Evolutionary conservation across 805 yeast genomes (phyloP).

Genomic region (Pichia pseudocactophila): DNA sequence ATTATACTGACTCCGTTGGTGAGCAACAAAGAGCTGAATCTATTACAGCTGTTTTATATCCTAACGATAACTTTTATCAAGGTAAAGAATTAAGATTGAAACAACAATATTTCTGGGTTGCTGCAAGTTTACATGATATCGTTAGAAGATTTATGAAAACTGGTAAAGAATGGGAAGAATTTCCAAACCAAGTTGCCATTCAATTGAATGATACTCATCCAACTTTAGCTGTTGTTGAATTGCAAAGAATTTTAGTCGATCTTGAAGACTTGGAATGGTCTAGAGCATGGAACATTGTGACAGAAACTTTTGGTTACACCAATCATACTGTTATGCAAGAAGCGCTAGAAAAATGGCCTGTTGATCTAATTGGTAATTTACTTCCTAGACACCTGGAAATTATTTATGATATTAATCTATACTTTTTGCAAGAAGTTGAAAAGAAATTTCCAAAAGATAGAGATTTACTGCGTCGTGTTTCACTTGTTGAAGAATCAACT

Average conservation of each 20-base stretch:
- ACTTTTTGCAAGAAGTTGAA: constrained; percentile 70
- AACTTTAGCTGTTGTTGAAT: constrained; percentile 81
- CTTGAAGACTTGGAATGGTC: constrained; percentile 76
- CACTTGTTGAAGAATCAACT: constrained; percentile 73
- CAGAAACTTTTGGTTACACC: constrained; percentile 78
- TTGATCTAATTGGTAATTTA: constrained; percentile 64
- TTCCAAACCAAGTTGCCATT: constrained; percentile 80
- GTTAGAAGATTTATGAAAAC: constrained; percentile 81
- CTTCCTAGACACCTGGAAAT: constrained; percentile 90
- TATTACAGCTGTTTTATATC: constrained; percentile 86
- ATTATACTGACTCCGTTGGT: constrained; percentile 73
- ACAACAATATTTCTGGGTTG: constrained; percentile 96
- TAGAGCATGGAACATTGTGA: constrained; percentile 78
- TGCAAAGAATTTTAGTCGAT: constrained; percentile 80
- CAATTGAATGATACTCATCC: constrained; percentile 96
- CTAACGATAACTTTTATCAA: constrained; percentile 84
- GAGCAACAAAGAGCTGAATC: constrained; percentile 87
- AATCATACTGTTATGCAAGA: constrained; percentile 93
- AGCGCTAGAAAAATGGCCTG: constrained; percentile 95
- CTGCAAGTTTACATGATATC: constrained; percentile 87
- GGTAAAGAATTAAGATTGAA: constrained; percentile 90
- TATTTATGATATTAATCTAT: constrained; percentile 75
- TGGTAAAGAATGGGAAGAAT: constrained; percentile 67
- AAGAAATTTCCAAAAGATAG: constrained; percentile 67
- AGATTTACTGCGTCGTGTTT: constrained; percentile 58